Conservation (phyloP, 768 basidiomycete genomes). For the Boletus sp. region DNA sequence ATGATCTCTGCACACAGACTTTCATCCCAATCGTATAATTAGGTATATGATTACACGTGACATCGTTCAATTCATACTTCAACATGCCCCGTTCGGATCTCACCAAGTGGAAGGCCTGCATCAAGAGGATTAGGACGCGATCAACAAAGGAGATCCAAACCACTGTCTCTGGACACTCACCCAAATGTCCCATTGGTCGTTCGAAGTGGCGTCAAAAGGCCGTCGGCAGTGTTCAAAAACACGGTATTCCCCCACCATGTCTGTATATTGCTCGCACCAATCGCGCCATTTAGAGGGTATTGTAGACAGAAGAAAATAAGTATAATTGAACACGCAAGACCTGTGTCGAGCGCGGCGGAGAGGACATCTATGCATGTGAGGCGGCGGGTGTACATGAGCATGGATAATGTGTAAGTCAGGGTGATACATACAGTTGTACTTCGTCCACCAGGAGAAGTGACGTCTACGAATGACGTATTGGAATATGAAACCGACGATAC, state of each 20-base stretch:
- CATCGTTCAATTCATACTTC: neutral
- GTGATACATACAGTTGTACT: constrained; percentile 38
- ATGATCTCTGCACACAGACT: neutral
- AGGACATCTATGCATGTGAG: constrained; percentile 45
- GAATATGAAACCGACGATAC: constrained; percentile 64
- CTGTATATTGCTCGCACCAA: constrained; percentile 53
- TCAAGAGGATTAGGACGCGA: neutral
- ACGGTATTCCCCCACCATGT: constrained; percentile 70
- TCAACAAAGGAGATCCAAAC: too few relatives aligned
- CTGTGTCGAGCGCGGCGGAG: constrained; percentile 69
- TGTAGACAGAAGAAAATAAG: constrained; percentile 61
- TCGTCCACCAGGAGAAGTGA: constrained; percentile 69
- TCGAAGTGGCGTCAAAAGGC: constrained; percentile 7
- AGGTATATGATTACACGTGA: neutral
- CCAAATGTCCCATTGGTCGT: constrained; percentile 25
- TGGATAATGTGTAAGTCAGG: constrained; percentile 6
- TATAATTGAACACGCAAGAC: constrained; percentile 57
- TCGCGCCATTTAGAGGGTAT: constrained; percentile 57
- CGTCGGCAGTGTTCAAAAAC: constrained; percentile 32
- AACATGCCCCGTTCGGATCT: too few relatives aligned
- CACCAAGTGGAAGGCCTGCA: constrained; percentile 18
- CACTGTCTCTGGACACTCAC: constrained; percentile 12
- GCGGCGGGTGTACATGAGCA: neutral
- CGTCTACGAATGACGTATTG: constrained; percentile 59
- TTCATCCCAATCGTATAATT: neutral